These are phyloP conservation scores for Blastocystis hominis DNA, from an alignment of 352 stramenopile species.

Conservation along the genomic window DNA sequence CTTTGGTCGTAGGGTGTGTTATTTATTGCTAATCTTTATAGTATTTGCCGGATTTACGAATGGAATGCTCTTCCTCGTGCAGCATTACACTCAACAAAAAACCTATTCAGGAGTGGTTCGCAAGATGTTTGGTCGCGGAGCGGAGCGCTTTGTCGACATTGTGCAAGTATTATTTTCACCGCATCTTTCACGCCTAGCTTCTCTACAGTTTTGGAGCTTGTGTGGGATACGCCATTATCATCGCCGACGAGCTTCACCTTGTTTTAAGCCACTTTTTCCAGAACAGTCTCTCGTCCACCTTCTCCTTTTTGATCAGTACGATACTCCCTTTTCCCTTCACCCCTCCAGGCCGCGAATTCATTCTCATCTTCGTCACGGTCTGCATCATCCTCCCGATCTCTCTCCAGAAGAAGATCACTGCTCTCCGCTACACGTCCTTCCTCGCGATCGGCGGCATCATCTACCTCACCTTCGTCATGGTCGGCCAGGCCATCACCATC, in stretches of 20 bases:
- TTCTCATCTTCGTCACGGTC: slow-evolving; percentile 47
- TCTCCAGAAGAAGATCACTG: slow-evolving; percentile 53
- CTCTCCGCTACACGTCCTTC: slow-evolving; percentile 50
- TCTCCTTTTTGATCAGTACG: slow-evolving; percentile 3
- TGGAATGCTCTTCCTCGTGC: slow-evolving; percentile 47
- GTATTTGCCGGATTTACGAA: slow-evolving; percentile 43
- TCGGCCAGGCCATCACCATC: neutral
- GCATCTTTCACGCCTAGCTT: neutral
- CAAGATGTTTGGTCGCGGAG: neutral
- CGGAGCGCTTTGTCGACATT: slow-evolving; percentile 19
- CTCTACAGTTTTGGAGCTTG: slow-evolving; percentile 54
- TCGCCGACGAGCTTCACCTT: slow-evolving; percentile 34
- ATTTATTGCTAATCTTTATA: neutral
- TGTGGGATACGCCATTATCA: slow-evolving; percentile 56
- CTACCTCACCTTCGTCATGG: slow-evolving; percentile 54
- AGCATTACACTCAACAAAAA: slow-evolving; percentile 26
- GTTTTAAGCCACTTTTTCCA: neutral
- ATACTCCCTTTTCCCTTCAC: neutral
- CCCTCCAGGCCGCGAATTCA: neutral
- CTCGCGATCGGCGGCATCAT: slow-evolving; percentile 34
- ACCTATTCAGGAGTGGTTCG: slow-evolving; percentile 47
- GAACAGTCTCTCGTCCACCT: neutral
- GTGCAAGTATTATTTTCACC: neutral
- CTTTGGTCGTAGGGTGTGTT: neutral
- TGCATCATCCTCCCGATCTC: slow-evolving; percentile 26